Evolutionary conservation across 331 rosid species (phyloP).

Genomic region (Rhamnella rubrinervis): DNA sequence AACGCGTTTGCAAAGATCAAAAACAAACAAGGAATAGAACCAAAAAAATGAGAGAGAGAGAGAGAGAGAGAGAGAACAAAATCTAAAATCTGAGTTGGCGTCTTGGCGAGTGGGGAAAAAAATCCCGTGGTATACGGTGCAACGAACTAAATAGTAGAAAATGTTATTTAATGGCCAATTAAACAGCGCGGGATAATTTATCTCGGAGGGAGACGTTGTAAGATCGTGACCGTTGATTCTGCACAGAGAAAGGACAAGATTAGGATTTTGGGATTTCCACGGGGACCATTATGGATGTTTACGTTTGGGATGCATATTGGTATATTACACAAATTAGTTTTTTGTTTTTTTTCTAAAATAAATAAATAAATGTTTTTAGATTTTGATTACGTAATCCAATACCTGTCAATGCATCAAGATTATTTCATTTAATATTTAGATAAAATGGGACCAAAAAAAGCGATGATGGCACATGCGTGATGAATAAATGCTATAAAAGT

Average conservation of each 20-base stretch:
- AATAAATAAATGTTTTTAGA: not conserved
- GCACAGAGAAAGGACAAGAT: not conserved
- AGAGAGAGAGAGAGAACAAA: not conserved
- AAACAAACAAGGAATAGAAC: not conserved
- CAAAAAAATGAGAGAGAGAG: not conserved
- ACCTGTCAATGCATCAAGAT: not conserved
- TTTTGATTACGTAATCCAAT: not conserved
- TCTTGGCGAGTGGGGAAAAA: not conserved
- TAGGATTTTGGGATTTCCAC: not conserved
- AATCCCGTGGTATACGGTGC: constrained; percentile 13
- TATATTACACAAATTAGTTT: too few relatives aligned
- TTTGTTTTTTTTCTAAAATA: too few relatives aligned
- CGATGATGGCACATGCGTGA: too few relatives aligned
- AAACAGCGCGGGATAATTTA: not conserved
- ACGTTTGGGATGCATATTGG: too few relatives aligned
- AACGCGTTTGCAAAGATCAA: not conserved
- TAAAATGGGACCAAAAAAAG: too few relatives aligned
- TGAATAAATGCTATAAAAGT: too few relatives aligned
- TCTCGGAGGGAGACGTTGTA: too few relatives aligned
- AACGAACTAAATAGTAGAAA: not conserved
- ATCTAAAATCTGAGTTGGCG: constrained; percentile 4
- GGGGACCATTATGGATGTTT: not conserved
- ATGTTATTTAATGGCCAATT: not conserved
- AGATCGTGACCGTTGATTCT: too few relatives aligned
- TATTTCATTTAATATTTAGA: too few relatives aligned